Evolutionary conservation across 2,329 filamentous ascomycete species (phyloP).

Genomic region (Pseudogymnoascus sp.): DNA sequence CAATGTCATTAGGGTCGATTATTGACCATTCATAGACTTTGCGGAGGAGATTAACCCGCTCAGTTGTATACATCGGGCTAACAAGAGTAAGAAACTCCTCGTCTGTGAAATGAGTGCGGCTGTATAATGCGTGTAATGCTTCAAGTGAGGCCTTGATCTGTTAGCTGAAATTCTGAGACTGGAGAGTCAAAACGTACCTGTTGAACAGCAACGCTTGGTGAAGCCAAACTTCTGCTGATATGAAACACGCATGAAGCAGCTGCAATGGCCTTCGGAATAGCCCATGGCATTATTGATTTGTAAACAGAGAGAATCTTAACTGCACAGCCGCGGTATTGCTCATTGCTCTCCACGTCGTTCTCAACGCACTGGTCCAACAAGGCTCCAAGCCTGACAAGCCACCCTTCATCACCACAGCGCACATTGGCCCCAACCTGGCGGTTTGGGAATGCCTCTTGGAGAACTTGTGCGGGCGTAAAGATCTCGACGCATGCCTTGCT

Average conservation of each 20-base stretch:
- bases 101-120: slow-evolving; percentile 64
- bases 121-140: slow-evolving; percentile 75
- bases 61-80: slow-evolving; percentile 68
- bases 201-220: slow-evolving; percentile 63
- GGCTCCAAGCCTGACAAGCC: slow-evolving; percentile 70
- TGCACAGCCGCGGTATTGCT: slow-evolving; percentile 62
- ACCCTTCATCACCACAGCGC: slow-evolving; percentile 75
- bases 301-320: slow-evolving; percentile 72
- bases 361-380: slow-evolving; percentile 68
- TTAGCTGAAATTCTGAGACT: not conserved
- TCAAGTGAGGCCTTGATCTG: slow-evolving; percentile 62
- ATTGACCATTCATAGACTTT: slow-evolving; percentile 73
- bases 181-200: slow-evolving; percentile 48
- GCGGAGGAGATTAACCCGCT: slow-evolving; percentile 63
- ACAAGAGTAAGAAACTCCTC: slow-evolving; percentile 73
- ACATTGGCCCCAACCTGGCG: slow-evolving; percentile 57
- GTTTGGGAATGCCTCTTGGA: slow-evolving; percentile 68
- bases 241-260: slow-evolving; percentile 62
- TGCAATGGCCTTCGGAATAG: slow-evolving; percentile 73
- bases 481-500: slow-evolving; percentile 91
- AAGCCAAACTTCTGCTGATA: slow-evolving; percentile 65
- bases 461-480: slow-evolving; percentile 71
- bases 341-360: slow-evolving; percentile 56
- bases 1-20: slow-evolving; percentile 73
- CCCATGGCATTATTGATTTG: slow-evolving; percentile 76